These are phyloP conservation scores for Coemansia erecta DNA, from an alignment of 192 early-diverging fungal genomes.

Conservation along the genomic window DNA sequence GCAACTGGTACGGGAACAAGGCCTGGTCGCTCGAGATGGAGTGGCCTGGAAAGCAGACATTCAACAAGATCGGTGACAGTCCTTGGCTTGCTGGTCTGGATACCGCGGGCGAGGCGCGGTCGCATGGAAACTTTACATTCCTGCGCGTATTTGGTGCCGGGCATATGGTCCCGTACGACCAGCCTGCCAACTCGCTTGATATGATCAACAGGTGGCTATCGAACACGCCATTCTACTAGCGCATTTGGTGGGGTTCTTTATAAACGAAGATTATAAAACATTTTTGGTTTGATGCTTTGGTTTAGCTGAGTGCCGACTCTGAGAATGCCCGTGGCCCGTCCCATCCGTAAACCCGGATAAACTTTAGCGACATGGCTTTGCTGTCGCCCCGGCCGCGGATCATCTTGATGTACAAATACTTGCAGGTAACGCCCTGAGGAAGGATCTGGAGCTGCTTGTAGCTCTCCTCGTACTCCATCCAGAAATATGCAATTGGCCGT, in stretches of 20 bases:
- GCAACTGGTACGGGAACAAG: slow-evolving; percentile 90
- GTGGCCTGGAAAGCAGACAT: slow-evolving; percentile 76
- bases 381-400: slow-evolving; percentile 19
- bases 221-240: slow-evolving; percentile 34
- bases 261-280: too few relatives aligned
- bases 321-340: slow-evolving; percentile 30
- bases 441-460: slow-evolving; percentile 45
- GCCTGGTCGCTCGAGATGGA: slow-evolving; percentile 84
- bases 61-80: slow-evolving; percentile 64
- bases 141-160: slow-evolving; percentile 84
- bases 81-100: slow-evolving; percentile 70
- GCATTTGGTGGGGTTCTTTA: too few relatives aligned
- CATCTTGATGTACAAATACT: slow-evolving; percentile 44
- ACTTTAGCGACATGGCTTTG: slow-evolving; percentile 25
- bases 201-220: slow-evolving; percentile 85
- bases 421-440: slow-evolving; percentile 38
- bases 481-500: slow-evolving; percentile 52
- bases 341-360: slow-evolving; percentile 44
- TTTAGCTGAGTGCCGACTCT: slow-evolving; percentile 31
- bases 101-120: slow-evolving; percentile 66
- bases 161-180: slow-evolving; percentile 92
- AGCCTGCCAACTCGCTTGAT: slow-evolving; percentile 75
- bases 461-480: slow-evolving; percentile 39
- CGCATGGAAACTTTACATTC: slow-evolving; percentile 73
- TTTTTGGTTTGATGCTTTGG: too few relatives aligned